These are phyloP conservation scores for Trichoderma erinaceum DNA, from an alignment of 495 filamentous ascomycete species.

Conservation along the genomic window DNA sequence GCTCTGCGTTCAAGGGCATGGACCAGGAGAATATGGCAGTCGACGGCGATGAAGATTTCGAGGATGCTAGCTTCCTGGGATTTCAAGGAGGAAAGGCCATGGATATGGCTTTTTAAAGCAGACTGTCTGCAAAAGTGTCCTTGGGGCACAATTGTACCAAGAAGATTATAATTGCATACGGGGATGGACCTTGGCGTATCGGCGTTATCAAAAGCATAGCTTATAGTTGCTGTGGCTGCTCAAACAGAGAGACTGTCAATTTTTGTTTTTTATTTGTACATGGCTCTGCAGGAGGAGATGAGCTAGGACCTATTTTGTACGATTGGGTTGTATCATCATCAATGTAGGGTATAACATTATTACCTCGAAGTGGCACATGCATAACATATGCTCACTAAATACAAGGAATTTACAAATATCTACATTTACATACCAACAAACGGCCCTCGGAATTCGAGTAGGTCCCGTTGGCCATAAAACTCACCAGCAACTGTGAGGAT, in stretches of 20 bases:
- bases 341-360: not conserved
- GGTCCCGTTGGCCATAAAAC: slow-evolving; percentile 82
- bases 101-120: not conserved
- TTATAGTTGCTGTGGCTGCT: not conserved
- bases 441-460: slow-evolving; percentile 64
- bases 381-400: not conserved
- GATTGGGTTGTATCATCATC: not conserved
- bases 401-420: not conserved
- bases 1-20: slow-evolving; percentile 11
- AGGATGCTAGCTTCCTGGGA: slow-evolving; percentile 48
- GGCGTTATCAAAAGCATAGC: not conserved
- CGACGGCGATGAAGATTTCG: slow-evolving; percentile 37
- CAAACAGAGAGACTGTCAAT: not conserved
- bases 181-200: not conserved
- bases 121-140: not conserved
- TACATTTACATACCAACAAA: slow-evolving; percentile 31
- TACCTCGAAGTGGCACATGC: not conserved
- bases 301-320: not conserved
- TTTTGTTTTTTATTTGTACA: not conserved
- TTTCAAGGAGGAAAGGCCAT: slow-evolving; percentile 14
- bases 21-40: slow-evolving; percentile 35
- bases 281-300: not conserved
- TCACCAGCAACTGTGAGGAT: slow-evolving; percentile 85
- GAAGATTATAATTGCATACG: not conserved
- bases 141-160: not conserved